Evolutionary conservation across 2,329 filamentous ascomycete species (phyloP), one percentile per base, ranked within the genome.

Genomic region (Penicillium expansum): DNA sequence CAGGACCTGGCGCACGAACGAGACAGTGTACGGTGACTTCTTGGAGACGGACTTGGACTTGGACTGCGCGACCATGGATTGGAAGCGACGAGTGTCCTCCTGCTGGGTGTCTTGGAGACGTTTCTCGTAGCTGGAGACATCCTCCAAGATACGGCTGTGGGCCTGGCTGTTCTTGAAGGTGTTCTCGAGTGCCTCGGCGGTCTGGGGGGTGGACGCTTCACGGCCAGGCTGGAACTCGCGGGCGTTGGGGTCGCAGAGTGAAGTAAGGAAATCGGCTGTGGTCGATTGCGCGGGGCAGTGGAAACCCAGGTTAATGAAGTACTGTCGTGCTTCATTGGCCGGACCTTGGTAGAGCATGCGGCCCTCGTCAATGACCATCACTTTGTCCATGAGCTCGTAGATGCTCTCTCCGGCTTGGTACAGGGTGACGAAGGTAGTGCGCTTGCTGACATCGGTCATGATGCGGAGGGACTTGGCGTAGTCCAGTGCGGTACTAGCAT

Each of bases 331-430:
- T 43, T 83, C 78, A n/a, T 76, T 74, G 4, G 82, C 80, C 2
- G 82, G 83, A 0, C 87, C 87, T 67, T 85, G 84, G 74, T 83
- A 90, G 52, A 89, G 82, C 74, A 86, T 84, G 5, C 86, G 83
- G 1, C 90, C 90, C 48, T 84, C 77, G 62, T 92, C 87, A 52
- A 93, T 90, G 20, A 92, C 84, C 49, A 92, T 72, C 2, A 92
- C 89, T 73, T 92, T 92, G 70, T 94, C 90, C 82, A 92, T 90
- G 32, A 89, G 77, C 60, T 86, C 80, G 66, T 88, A 89, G 58
- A 89, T 88, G 22, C 83, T 83, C 68, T 89, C 85, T 52, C 86
- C 85, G 1, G 86, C 86, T 70, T 89, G 87, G 70, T 91, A 91
- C 0, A 91, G 77, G 0, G 88, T 90, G 1, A 89, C 87, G 16